phyloP scores from a whole-genome alignment of 352 stramenopile species.

The Phytophthora cryptogea region DNA sequence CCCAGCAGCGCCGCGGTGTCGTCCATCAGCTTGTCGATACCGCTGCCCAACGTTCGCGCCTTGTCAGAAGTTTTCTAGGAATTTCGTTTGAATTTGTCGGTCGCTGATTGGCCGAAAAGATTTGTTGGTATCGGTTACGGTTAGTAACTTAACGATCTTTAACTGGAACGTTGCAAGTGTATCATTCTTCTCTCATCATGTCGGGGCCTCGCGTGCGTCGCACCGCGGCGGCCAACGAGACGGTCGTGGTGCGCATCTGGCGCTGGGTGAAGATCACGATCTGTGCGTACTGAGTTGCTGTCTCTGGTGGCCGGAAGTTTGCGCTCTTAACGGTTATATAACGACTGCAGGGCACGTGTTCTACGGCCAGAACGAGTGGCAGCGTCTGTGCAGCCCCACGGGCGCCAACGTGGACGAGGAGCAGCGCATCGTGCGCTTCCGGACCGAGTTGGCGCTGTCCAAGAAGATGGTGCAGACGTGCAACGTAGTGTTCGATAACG shows the following conservation, averaged over 20 bases:
- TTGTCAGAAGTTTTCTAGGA: conserved; percentile 14
- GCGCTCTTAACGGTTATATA: not conserved
- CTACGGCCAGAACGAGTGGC: conserved; percentile 73
- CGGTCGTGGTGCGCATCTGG: conserved; percentile 61
- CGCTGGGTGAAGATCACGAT: conserved; percentile 72
- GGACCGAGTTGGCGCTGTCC: conserved; percentile 72
- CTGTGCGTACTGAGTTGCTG: conserved; percentile 28
- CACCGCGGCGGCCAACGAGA: conserved; percentile 58
- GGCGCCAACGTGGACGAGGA: conserved; percentile 55
- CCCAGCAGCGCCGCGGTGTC: conserved; percentile 61
- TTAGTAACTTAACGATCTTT: not conserved
- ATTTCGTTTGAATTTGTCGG: conserved; percentile 23
- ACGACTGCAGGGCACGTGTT: conserved; percentile 51
- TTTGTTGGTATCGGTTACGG: not conserved
- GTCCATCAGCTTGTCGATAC: conserved; percentile 36
- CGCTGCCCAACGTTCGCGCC: not conserved
- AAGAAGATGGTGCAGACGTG: conserved; percentile 62
- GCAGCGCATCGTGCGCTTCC: conserved; percentile 69
- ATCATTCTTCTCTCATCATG: conserved; percentile 32
- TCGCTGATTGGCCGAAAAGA: conserved; percentile 5
- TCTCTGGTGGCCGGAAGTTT: not conserved
- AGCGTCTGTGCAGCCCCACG: conserved; percentile 60
- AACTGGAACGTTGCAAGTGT: conserved; percentile 1
- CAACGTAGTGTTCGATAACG: conserved; percentile 81
- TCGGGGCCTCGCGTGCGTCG: conserved; percentile 61